Base-by-base conservation (phyloP, 805 yeast species). In the Ogataea populi-albae region DNA sequence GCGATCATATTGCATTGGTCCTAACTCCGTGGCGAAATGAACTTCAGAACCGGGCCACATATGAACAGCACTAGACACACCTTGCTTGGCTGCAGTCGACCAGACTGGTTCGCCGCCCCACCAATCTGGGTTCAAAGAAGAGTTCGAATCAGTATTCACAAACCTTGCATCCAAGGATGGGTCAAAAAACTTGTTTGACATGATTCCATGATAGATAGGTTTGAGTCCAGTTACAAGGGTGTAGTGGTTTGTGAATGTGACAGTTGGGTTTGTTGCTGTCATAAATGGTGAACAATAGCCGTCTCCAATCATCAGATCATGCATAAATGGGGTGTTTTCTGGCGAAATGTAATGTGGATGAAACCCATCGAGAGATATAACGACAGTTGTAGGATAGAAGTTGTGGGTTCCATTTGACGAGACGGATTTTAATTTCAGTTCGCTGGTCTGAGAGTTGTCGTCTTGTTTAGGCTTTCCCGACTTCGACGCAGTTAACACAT, bases 1-100 rank as follows among this genome's bases (percentile, higher is more conserved):
- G 35, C 62, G 60, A 46, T 82, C 93, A 22, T 77, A 75, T 31
- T 70, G 72, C 37, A 71, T 54, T 2, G 83, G 79, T 16, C 69
- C 71, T 5, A 34, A 19, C 37, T 74, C 67, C 37, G 53, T 38
- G 23, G 61, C 62, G 52, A 73, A 77, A 17, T 72, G 70, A 6
- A 79, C 94, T 49, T 87, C 95, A 40, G 88, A 78, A 2, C 96
- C 96, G 0, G 96, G 96, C 95, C 95, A 89, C 96, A 87, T 88
- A 59, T 88, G 95, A n/a, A 86, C 81, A 0, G 88, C 94, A 4
- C 82, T 61, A 3, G 64, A 63, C 2, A 81, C 71, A 5, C 79
- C 81, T 40, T 83, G 83, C 14, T 58, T 56, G 19, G 66, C 66
- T 0, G 91, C 87, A 1, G 94, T 85, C 21, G 71, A 63, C 97